A percentile compares a stretch with the other conserved stretches of the same genome.
Evolutionary conservation across 2,329 filamentous ascomycete genomes (phyloP).

Genomic region (Paraconiothyrium brasiliense): DNA sequence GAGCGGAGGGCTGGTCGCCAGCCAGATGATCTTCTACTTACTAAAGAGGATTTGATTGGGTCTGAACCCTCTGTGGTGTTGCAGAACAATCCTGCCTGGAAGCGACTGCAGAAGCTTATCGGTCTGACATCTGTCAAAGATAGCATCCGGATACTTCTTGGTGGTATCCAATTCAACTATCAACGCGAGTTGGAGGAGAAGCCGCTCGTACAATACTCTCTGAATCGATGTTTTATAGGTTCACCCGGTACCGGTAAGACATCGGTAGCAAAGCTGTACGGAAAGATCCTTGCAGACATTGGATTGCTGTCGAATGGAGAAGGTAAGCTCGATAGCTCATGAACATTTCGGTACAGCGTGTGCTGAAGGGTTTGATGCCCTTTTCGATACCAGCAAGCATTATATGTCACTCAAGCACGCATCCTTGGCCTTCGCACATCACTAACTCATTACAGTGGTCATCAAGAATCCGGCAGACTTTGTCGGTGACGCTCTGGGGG

Average conservation of each 20-base stretch:
- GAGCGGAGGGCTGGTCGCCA: constrained; percentile 45
- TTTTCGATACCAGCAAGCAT: too few species aligned
- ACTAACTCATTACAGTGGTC: constrained; percentile 61
- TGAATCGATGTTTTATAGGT: constrained; percentile 77
- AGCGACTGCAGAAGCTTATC: constrained; percentile 65
- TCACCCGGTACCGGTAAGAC: constrained; percentile 81
- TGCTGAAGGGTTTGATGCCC: too few species aligned
- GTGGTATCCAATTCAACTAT: constrained; percentile 71
- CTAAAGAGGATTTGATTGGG: constrained; percentile 75
- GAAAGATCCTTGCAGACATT: constrained; percentile 71
- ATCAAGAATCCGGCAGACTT: constrained; percentile 80
- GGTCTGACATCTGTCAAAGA: constrained; percentile 72
- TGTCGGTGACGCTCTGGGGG: constrained; percentile 68
- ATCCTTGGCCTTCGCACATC: constrained; percentile 5
- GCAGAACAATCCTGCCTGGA: constrained; percentile 64
- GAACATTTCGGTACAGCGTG: too few species aligned
- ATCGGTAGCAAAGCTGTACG: constrained; percentile 77
- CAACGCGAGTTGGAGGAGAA: constrained; percentile 70
- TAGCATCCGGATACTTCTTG: constrained; percentile 65
- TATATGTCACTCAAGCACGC: too few species aligned
- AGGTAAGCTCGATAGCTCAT: constrained; percentile 53
- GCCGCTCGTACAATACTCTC: constrained; percentile 65
- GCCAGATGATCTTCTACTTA: constrained; percentile 68
- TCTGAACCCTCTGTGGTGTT: constrained; percentile 69
- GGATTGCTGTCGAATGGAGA: constrained; percentile 74